Base-by-base conservation (phyloP, 805 yeast species). In the Wickerhamiella australiensis region DNA sequence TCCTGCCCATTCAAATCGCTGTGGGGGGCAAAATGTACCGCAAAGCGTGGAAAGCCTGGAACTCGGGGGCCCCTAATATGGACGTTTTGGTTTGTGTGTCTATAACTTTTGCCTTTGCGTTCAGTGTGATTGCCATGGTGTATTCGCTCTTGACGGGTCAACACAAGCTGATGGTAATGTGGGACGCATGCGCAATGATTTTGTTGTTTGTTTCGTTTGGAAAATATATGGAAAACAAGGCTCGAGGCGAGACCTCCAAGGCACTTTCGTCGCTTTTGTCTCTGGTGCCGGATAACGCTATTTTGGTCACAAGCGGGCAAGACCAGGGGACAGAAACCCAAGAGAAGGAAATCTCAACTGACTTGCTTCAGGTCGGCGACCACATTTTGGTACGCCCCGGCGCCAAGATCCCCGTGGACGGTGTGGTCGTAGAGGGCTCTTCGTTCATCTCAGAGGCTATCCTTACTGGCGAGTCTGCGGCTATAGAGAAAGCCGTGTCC, bases 161-260 rank as follows among this genome's bases (percentile, higher is more conserved):
- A 9, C 60, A 54, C 42, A 55, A 53, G 13, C 21, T 36, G 9
- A 56, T 56, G 59, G 57, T 57, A 27, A 69, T 87, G 31, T 88
- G 92, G 69, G 96, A 86, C 52, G 87, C 97, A 0, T 74, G 86
- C 1, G 78, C 81, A 13, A 85, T 94, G 94, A 71, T 92, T 38
- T 73, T 90, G 46, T 68, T 80, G 4, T 92, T 87, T 63, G 87
- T 92, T 23, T 75, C 92, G 7, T 68, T 87, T 42, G 99, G 99
- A 2, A 90, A 92, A 66, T 83, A 85, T 75, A 69, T 88, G 20
- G 99, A 92, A 61, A 85, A 84, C 64, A 78, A 75, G 55, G 97
- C 98, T 1, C 86, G 92, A 61, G 95, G 97, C 3, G 85, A 84
- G 52, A 92, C 97, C 0, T 85, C 96, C 0, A 76, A 85, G 2